A percentile compares a stretch with the other conserved stretches of the same genome.
Conservation (phyloP, 2,329 filamentous ascomycete genomes). For the Cytospora piceicola region DNA sequence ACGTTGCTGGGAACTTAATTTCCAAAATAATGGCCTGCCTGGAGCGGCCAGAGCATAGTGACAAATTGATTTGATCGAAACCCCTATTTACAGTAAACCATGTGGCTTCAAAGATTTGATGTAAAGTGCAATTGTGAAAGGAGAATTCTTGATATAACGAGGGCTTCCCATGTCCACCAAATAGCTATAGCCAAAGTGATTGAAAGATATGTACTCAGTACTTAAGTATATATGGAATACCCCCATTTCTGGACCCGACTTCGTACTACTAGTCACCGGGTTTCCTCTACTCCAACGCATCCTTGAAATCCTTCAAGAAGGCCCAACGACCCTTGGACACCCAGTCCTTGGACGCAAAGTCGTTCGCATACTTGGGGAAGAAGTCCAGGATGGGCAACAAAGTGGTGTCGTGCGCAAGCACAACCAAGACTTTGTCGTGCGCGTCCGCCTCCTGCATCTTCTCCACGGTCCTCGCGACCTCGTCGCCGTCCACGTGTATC, state of each 20-base stretch:
- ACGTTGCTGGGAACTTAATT: background rate
- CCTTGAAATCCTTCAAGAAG: constrained; percentile 55
- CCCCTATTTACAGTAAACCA: background rate
- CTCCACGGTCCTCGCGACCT: constrained; percentile 45
- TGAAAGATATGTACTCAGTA: no score
- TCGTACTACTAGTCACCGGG: background rate
- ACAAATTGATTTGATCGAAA: background rate
- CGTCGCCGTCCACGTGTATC: constrained; percentile 37
- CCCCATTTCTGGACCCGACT: background rate
- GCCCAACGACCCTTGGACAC: constrained; percentile 50
- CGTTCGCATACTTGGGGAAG: constrained; percentile 53
- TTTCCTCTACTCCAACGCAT: constrained; percentile 40
- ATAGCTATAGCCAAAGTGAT: background rate
- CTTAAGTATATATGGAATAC: background rate
- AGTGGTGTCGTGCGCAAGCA: constrained; percentile 52
- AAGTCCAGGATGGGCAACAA: constrained; percentile 50
- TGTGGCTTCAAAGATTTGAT: background rate
- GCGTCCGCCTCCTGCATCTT: constrained; percentile 53
- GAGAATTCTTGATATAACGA: background rate
- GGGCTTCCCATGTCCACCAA: background rate
- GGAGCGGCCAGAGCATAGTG: background rate
- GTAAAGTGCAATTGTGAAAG: background rate
- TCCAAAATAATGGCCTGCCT: background rate
- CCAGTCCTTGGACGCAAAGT: constrained; percentile 51
- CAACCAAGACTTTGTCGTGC: constrained; percentile 47